Conservation (phyloP, 176 grass and related monocot genomes). For the Aechmea fasciata region DNA sequence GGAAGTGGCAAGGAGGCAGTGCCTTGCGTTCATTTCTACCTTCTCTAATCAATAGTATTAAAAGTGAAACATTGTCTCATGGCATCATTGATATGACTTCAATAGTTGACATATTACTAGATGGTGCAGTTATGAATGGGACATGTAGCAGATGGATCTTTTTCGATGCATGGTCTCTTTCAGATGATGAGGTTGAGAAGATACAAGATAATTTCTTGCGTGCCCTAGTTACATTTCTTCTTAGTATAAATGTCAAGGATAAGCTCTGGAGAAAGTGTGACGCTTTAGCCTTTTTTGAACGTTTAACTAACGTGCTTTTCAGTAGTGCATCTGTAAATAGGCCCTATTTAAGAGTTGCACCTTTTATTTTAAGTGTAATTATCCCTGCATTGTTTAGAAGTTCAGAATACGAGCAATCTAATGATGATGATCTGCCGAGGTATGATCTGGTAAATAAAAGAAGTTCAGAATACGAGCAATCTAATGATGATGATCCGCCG, state of each 20-base stretch:
- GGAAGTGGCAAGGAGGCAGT: conserved; percentile 58
- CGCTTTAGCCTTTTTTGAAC: conserved; percentile 44
- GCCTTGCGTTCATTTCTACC: conserved; percentile 56
- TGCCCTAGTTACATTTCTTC: conserved; percentile 58
- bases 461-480: conserved; percentile 27
- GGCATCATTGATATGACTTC: conserved; percentile 28
- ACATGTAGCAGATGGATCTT: conserved; percentile 45
- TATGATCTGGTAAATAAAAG: neutral
- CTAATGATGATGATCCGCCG: neutral
- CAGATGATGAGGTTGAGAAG: conserved; percentile 47
- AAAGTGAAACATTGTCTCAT: conserved; percentile 29
- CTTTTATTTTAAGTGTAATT: conserved; percentile 48
- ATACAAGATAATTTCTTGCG: conserved; percentile 58
- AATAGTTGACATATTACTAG: conserved; percentile 53
- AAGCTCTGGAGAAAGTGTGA: conserved; percentile 44
- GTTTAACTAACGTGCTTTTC: conserved; percentile 42
- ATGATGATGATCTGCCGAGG: neutral
- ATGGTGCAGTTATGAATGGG: conserved; percentile 40
- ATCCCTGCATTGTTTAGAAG: conserved; percentile 38
- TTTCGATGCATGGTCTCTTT: conserved; percentile 70
- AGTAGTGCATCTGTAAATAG: conserved; percentile 29
- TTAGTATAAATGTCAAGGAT: conserved; percentile 34
- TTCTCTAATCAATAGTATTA: conserved; percentile 50
- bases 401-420: conserved; percentile 22
- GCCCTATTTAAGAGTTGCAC: conserved; percentile 47